Evolutionary conservation across 345 rosid species (phyloP).

Genomic region (Hibiscus mutabilis): DNA sequence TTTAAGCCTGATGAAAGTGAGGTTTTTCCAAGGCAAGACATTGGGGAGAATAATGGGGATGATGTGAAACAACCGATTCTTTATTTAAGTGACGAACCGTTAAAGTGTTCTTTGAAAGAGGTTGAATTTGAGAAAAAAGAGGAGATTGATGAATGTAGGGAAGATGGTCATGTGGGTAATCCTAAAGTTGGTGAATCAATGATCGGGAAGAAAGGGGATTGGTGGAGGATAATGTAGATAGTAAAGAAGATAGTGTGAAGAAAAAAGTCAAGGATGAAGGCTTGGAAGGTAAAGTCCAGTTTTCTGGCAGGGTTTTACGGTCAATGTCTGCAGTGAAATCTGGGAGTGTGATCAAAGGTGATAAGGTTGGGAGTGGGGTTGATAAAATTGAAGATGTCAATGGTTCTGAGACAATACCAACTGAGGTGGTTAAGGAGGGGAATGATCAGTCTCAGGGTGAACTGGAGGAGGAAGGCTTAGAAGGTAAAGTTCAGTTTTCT

Average conservation of each 20-base stretch:
- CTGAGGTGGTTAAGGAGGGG: conserved; percentile 15
- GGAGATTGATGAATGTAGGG: conserved; percentile 13
- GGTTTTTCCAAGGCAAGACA: conserved; percentile 4
- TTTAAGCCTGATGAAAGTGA: conserved; percentile 20
- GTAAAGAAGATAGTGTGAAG: conserved; percentile 19
- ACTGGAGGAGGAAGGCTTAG: conserved; percentile 13
- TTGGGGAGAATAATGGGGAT: conserved; percentile 11
- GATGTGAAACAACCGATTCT: conserved; percentile 7
- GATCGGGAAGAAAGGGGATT: conserved; percentile 19
- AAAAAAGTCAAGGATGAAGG: conserved; percentile 19
- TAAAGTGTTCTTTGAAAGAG: background rate
- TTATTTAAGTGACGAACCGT: conserved; percentile 20
- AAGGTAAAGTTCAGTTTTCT: conserved; percentile 17
- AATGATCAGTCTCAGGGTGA: background rate
- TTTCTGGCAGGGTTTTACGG: conserved; percentile 40
- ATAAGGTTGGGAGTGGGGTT: conserved; percentile 2
- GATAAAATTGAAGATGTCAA: conserved; percentile 3
- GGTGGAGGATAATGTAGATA: conserved; percentile 15
- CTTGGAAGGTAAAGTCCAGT: conserved; percentile 14
- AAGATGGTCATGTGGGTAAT: conserved; percentile 12
- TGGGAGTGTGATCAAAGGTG: conserved; percentile 8
- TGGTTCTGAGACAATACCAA: conserved; percentile 13
- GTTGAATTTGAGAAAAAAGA: conserved; percentile 10
- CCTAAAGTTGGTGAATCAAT: conserved; percentile 2
- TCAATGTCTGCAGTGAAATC: conserved; percentile 27